A percentile compares a stretch with the other conserved stretches of the same genome.
These are phyloP conservation scores for Speleostelium caveatum DNA, from an alignment of 78 protist species.

Conservation along the genomic window DNA sequence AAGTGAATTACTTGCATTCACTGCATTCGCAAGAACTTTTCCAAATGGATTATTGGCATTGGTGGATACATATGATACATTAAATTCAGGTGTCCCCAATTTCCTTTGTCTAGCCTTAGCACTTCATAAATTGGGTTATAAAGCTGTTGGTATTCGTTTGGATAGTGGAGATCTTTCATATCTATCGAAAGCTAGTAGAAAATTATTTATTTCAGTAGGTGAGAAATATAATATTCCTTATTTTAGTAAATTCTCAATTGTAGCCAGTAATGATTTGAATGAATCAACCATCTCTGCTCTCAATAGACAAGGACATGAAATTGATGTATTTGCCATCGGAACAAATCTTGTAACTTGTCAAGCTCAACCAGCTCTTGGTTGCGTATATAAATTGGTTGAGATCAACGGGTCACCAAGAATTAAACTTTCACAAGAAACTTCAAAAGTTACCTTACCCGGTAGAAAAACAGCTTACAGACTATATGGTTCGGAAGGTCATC, in stretches of 20 bases:
- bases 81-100: slow-evolving; percentile 91
- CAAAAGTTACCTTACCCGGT: slow-evolving; percentile 91
- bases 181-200: slow-evolving; percentile 78
- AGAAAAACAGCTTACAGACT: slow-evolving; percentile 84
- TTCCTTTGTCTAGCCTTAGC: slow-evolving; percentile 92
- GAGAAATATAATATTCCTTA: slow-evolving; percentile 24
- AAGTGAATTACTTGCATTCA: slow-evolving; percentile 95
- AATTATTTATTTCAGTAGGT: slow-evolving; percentile 47
- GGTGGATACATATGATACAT: slow-evolving; percentile 95
- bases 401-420: slow-evolving; percentile 89
- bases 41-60: slow-evolving; percentile 93
- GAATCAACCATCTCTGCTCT: slow-evolving; percentile 86
- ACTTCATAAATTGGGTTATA: slow-evolving; percentile 85
- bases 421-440: slow-evolving; percentile 86
- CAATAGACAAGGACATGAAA: slow-evolving; percentile 84
- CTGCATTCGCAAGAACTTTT: slow-evolving; percentile 94
- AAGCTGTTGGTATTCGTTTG: slow-evolving; percentile 91
- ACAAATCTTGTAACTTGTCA: slow-evolving; percentile 94
- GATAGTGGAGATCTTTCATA: slow-evolving; percentile 95
- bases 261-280: slow-evolving; percentile 93
- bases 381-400: slow-evolving; percentile 95
- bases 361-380: slow-evolving; percentile 96
- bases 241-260: slow-evolving; percentile 80
- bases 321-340: slow-evolving; percentile 95
- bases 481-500: slow-evolving; percentile 60